These are phyloP conservation scores for Barbatosphaeria neglecta DNA, from an alignment of 495 filamentous ascomycete genomes.

Conservation along the genomic window DNA sequence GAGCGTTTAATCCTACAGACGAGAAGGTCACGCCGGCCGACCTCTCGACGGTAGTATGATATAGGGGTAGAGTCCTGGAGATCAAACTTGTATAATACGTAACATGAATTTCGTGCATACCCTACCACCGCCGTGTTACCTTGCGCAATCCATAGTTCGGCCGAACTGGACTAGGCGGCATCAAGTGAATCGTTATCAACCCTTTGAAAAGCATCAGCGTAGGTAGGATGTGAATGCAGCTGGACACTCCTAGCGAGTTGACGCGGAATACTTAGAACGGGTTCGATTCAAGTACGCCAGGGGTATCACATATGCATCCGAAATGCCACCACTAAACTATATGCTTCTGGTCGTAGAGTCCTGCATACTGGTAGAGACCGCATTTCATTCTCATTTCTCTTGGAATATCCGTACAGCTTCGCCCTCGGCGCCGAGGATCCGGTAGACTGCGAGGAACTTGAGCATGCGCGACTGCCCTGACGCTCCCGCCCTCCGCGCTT, in stretches of 20 bases:
- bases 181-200: too few relatives aligned
- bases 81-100: too few relatives aligned
- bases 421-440: constrained; percentile 58
- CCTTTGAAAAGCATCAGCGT: too few relatives aligned
- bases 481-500: constrained; percentile 45
- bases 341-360: background rate
- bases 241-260: too few relatives aligned
- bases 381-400: constrained; percentile 30
- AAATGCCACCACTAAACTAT: background rate
- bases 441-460: constrained; percentile 64
- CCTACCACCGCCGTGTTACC: too few relatives aligned
- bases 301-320: background rate
- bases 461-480: constrained; percentile 47
- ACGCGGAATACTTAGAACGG: too few relatives aligned
- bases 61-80: constrained; percentile 1
- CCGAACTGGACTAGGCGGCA: too few relatives aligned
- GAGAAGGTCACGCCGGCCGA: constrained; percentile 42
- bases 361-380: constrained; percentile 11
- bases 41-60: constrained; percentile 36
- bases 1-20: constrained; percentile 52
- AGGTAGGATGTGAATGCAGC: too few relatives aligned
- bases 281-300: too few relatives aligned
- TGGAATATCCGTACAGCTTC: constrained; percentile 67
- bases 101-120: too few relatives aligned
- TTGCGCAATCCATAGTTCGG: too few relatives aligned